These are phyloP conservation scores for Ramularia endophylla DNA, from an alignment of 2,329 filamentous ascomycete genomes.

Conservation along the genomic window DNA sequence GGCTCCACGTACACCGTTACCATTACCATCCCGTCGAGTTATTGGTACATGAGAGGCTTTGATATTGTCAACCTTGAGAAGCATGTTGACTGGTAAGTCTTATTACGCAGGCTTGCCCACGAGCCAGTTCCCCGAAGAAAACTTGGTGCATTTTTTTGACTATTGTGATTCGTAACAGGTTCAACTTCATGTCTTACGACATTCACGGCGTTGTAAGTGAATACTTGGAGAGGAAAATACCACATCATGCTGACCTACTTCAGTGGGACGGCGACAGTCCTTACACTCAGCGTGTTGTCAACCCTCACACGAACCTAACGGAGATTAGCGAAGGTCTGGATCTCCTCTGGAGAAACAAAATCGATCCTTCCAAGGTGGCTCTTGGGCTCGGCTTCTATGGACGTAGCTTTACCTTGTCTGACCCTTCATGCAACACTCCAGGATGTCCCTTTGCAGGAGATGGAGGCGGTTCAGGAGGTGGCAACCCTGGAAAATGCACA, in stretches of 20 bases:
- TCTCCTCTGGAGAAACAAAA: constrained; percentile 43
- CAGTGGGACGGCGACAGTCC: constrained; percentile 3
- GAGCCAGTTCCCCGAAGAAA: too few relatives aligned
- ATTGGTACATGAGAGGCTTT: constrained; percentile 17
- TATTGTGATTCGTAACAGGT: too few relatives aligned
- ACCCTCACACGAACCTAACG: constrained; percentile 37
- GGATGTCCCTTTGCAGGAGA: constrained; percentile 17
- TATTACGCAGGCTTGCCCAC: too few relatives aligned
- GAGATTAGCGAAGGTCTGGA: constrained; percentile 40
- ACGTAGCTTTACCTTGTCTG: constrained; percentile 27
- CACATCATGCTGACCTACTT: constrained; percentile 40
- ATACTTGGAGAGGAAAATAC: constrained; percentile 30
- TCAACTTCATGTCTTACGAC: constrained; percentile 12
- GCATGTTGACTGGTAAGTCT: constrained; percentile 10
- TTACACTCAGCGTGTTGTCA: constrained; percentile 15
- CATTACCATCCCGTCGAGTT: constrained; percentile 26
- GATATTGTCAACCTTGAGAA: constrained; percentile 6
- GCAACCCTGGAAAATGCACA: constrained; percentile 27
- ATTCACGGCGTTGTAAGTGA: constrained; percentile 1
- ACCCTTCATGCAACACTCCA: constrained; percentile 17
- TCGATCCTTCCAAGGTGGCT: constrained; percentile 37
- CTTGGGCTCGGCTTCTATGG: constrained; percentile 47
- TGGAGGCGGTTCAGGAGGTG: constrained; percentile 2
- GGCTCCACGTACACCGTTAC: constrained; percentile 15
- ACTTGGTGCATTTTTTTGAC: too few relatives aligned